phyloP scores from a whole-genome alignment of 768 basidiomycete genomes.

The Phaeolepiota aurea region DNA sequence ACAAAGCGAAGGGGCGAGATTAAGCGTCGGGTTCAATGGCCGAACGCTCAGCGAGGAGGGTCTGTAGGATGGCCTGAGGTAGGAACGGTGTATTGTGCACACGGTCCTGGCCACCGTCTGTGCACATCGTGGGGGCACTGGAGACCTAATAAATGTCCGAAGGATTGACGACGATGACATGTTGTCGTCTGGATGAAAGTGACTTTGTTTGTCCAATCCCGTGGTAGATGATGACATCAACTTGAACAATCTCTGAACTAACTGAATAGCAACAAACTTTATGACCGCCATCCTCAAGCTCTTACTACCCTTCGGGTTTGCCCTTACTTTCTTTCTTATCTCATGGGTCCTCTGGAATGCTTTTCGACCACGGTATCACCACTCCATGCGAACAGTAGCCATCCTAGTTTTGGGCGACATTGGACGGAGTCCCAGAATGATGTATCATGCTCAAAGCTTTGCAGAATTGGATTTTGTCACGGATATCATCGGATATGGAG shows the following conservation, averaged over 20 bases:
- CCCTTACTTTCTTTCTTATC: not conserved
- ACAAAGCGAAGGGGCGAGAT: not conserved
- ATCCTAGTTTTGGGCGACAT: constrained; percentile 94
- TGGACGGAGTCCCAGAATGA: constrained; percentile 94
- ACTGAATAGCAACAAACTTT: too few relatives aligned
- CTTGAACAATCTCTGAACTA: too few relatives aligned
- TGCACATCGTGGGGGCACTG: not conserved
- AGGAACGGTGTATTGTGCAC: not conserved
- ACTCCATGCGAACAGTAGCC: constrained; percentile 62
- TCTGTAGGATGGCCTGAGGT: too few relatives aligned
- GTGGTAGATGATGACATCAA: too few relatives aligned
- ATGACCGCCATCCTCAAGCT: too few relatives aligned
- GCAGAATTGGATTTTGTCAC: constrained; percentile 72
- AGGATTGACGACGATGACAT: not conserved
- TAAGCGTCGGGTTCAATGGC: too few relatives aligned
- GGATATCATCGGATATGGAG: constrained; percentile 78
- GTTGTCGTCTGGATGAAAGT: too few relatives aligned
- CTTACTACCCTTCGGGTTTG: too few relatives aligned
- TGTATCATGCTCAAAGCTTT: constrained; percentile 96
- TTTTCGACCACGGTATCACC: constrained; percentile 25
- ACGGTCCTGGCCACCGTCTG: not conserved
- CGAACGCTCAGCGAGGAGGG: too few relatives aligned
- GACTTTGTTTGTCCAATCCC: too few relatives aligned
- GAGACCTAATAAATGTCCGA: not conserved
- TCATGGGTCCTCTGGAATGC: constrained; percentile 23